These are phyloP conservation scores for Orobanche coerulescens DNA, from an alignment of 257 asterid genomes.

Conservation along the genomic window DNA sequence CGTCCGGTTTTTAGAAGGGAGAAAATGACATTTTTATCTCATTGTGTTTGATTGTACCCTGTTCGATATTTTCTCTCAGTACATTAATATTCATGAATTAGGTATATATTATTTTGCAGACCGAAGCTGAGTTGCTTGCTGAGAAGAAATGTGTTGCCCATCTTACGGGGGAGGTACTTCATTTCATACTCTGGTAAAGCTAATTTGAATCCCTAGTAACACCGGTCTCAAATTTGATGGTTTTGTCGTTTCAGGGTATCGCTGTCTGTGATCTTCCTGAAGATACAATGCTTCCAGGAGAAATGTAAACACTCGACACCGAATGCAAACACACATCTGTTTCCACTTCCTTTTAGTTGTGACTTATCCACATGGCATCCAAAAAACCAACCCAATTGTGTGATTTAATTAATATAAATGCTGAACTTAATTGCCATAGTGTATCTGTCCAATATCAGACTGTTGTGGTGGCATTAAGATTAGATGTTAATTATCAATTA, in stretches of 20 bases:
- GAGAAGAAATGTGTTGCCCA: constrained; percentile 98
- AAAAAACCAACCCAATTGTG: not conserved
- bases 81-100: not conserved
- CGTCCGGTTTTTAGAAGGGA: too few species aligned
- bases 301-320: constrained; percentile 36
- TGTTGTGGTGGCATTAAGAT: too few species aligned
- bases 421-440: constrained; percentile 4
- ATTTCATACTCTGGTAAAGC: not conserved
- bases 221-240: not conserved
- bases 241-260: constrained; percentile 38
- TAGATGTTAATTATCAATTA: too few species aligned
- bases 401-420: constrained; percentile 14
- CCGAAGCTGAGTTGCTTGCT: constrained; percentile 92
- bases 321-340: not conserved
- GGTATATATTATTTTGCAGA: constrained; percentile 37
- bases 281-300: constrained; percentile 99
- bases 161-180: constrained; percentile 83
- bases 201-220: not conserved
- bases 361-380: constrained; percentile 2
- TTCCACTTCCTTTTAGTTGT: not conserved
- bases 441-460: not conserved
- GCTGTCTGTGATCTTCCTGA: constrained; percentile 94
- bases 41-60: not conserved
- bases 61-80: not conserved
- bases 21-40: not conserved